A percentile compares a stretch with the other conserved stretches of the same genome.
Conservation (phyloP, 306 rosid genomes). For the Trifolium pratense region DNA sequence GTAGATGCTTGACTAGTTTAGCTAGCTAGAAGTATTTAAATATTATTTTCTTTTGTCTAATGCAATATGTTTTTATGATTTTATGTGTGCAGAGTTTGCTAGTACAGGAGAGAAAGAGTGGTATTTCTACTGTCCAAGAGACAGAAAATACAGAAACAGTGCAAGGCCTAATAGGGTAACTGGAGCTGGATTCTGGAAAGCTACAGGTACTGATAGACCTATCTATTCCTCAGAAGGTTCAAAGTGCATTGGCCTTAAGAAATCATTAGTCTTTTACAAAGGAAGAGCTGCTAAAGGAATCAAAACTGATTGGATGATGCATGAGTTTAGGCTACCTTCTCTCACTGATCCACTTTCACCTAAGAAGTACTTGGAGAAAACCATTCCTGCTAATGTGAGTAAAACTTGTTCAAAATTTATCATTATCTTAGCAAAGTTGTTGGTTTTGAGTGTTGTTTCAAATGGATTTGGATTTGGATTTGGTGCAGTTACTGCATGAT, state of each 20-base stretch:
- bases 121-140: conserved; percentile 94
- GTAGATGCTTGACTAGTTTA: not conserved
- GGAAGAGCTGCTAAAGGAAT: conserved; percentile 89
- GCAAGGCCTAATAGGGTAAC: conserved; percentile 94
- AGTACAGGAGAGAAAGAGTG: conserved; percentile 85
- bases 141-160: conserved; percentile 92
- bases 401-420: not conserved
- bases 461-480: no score
- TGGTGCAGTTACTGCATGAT: no score
- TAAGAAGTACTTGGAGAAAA: conserved; percentile 61
- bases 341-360: conserved; percentile 55
- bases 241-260: conserved; percentile 88
- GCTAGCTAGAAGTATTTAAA: not conserved
- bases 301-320: conserved; percentile 99
- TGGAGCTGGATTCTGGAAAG: conserved; percentile 94
- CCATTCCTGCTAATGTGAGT: conserved; percentile 68
- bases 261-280: conserved; percentile 87
- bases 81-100: conserved; percentile 65
- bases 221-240: conserved; percentile 86
- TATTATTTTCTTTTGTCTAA: not conserved
- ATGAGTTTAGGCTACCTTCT: conserved; percentile 88
- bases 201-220: conserved; percentile 90
- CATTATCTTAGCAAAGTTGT: not conserved
- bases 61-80: not conserved
- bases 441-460: not conserved